Evolutionary conservation across 179 eudicot species (phyloP).

Genomic region (Patellifolia procumbens): DNA sequence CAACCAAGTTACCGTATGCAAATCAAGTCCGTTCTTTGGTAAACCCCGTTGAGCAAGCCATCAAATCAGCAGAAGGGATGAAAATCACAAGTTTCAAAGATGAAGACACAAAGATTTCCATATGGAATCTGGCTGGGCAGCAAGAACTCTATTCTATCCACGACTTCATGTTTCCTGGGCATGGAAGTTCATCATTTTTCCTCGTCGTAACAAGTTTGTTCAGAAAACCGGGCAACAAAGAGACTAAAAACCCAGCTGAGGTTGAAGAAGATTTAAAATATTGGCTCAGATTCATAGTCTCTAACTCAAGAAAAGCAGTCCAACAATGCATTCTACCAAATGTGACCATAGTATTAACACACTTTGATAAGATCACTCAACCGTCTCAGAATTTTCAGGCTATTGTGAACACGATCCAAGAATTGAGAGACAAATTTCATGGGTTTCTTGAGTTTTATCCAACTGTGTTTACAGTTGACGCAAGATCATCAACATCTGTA

Average conservation of each 20-base stretch:
- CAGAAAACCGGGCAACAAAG: constrained; percentile 66
- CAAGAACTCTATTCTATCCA: constrained; percentile 75
- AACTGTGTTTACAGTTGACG: constrained; percentile 87
- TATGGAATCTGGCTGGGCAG: constrained; percentile 91
- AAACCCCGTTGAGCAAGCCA: constrained; percentile 89
- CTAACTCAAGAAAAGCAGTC: constrained; percentile 81
- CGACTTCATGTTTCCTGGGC: constrained; percentile 95
- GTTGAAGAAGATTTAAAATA: constrained; percentile 84
- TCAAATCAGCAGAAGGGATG: constrained; percentile 58
- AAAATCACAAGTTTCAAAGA: constrained; percentile 67
- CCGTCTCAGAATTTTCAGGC: constrained; percentile 54
- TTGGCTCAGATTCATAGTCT: constrained; percentile 90
- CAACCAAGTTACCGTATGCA: constrained; percentile 67
- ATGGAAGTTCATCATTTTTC: constrained; percentile 83
- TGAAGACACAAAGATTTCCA: constrained; percentile 70
- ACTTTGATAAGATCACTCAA: constrained; percentile 69
- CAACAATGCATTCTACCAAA: constrained; percentile 83
- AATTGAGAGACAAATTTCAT: constrained; percentile 63
- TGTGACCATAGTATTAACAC: constrained; percentile 78
- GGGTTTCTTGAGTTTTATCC: constrained; percentile 77
- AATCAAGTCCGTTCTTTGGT: constrained; percentile 73
- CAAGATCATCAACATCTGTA: constrained; percentile 81
- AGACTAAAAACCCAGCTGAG: constrained; percentile 61
- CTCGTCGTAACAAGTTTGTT: constrained; percentile 61
- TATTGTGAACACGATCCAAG: constrained; percentile 54